These are phyloP conservation scores for Rhodotorula diobovata DNA, from an alignment of 768 basidiomycete genomes.

Conservation along the genomic window DNA sequence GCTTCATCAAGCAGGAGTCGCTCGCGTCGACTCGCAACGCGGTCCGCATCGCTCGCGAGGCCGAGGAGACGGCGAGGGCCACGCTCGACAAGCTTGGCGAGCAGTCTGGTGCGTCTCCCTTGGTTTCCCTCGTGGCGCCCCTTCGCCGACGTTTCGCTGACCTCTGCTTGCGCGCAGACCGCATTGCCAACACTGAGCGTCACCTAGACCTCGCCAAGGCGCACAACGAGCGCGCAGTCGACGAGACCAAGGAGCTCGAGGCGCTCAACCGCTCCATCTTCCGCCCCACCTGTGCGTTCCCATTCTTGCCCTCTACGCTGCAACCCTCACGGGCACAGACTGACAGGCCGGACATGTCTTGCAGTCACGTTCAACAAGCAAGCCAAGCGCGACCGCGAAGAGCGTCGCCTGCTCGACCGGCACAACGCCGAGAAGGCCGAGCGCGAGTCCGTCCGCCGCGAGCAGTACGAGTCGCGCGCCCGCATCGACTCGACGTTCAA, in stretches of 20 bases:
- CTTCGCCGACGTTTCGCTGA: slow-evolving; percentile 25
- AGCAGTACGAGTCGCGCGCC: slow-evolving; percentile 79
- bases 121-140: not conserved
- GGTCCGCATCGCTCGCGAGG: slow-evolving; percentile 84
- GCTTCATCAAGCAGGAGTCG: slow-evolving; percentile 84
- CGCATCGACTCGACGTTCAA: slow-evolving; percentile 70
- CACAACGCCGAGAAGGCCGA: slow-evolving; percentile 81
- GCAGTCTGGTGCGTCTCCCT: slow-evolving; percentile 72
- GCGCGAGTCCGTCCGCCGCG: slow-evolving; percentile 76
- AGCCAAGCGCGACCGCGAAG: slow-evolving; percentile 77
- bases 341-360: too few species aligned
- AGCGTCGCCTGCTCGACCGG: slow-evolving; percentile 73
- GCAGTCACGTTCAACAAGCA: slow-evolving; percentile 82
- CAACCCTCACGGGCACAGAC: too few species aligned
- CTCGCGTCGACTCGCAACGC: slow-evolving; percentile 86
- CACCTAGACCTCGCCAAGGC: slow-evolving; percentile 89
- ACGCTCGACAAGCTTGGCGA: slow-evolving; percentile 78
- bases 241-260: slow-evolving; percentile 88
- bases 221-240: slow-evolving; percentile 78
- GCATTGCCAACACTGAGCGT: slow-evolving; percentile 84
- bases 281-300: slow-evolving; percentile 59
- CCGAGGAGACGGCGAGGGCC: slow-evolving; percentile 86
- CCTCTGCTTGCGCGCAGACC: slow-evolving; percentile 44
- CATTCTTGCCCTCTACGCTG: too few species aligned
- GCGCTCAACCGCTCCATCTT: slow-evolving; percentile 93